phyloP scores from a whole-genome alignment of 192 early-diverging fungal species.

The Allomyces macrogynus region DNA sequence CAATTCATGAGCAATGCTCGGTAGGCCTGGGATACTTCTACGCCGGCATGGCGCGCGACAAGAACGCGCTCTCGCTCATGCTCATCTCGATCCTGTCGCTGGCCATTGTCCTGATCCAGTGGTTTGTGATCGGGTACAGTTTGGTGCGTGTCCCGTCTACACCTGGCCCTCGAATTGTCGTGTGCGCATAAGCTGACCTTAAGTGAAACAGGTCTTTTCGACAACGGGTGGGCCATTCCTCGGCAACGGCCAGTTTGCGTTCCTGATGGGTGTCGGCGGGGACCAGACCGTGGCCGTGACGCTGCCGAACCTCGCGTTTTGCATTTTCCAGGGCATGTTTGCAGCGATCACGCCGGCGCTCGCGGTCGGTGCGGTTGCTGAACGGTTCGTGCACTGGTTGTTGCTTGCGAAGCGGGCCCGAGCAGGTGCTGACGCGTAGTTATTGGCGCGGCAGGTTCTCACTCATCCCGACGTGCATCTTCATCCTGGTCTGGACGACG shows the following conservation, averaged over 20 bases:
- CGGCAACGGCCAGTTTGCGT: constrained; percentile 59
- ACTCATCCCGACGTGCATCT: constrained; percentile 65
- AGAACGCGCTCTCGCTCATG: constrained; percentile 60
- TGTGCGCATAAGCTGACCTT: no score
- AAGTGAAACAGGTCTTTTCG: no score
- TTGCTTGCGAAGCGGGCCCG: no score
- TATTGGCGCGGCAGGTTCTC: constrained; percentile 17
- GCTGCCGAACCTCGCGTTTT: constrained; percentile 58
- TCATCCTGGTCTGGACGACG: constrained; percentile 83
- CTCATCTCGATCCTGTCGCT: constrained; percentile 47
- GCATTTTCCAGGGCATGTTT: constrained; percentile 80
- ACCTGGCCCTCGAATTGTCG: no score
- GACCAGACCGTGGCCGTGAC: constrained; percentile 27
- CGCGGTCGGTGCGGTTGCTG: constrained; percentile 74
- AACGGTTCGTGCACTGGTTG: constrained; percentile 20
- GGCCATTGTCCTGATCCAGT: constrained; percentile 40
- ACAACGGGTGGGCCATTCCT: constrained; percentile 25
- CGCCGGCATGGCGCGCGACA: constrained; percentile 50
- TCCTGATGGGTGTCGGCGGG: constrained; percentile 38
- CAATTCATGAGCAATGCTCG: no score
- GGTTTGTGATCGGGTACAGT: not conserved
- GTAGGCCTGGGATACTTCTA: constrained; percentile 41
- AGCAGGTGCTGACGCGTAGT: no score
- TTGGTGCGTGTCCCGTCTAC: not conserved
- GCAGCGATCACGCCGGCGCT: constrained; percentile 78